phyloP scores from a whole-genome alignment of 2,329 filamentous ascomycete genomes.

The Hypoxylon sp. region DNA sequence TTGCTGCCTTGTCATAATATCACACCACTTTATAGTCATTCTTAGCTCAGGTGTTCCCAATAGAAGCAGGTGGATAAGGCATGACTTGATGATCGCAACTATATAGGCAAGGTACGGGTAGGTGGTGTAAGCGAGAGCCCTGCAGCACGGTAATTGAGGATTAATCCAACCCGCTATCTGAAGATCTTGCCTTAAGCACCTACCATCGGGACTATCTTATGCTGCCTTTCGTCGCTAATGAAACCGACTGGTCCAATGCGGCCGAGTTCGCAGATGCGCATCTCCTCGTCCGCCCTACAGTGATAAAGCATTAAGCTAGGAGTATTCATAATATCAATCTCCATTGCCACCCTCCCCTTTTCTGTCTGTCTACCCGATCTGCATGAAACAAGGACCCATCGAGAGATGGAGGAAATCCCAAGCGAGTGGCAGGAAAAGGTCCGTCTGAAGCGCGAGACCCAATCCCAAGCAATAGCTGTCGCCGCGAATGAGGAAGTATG shows the following conservation, averaged over 20 bases:
- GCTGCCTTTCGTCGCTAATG: constrained; percentile 9
- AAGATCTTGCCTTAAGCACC: constrained; percentile 14
- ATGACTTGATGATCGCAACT: constrained; percentile 11
- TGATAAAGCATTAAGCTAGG: constrained; percentile 13
- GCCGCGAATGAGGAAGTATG: constrained; percentile 29
- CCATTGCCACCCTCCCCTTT: background rate
- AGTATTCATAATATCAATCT: background rate
- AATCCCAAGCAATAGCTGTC: constrained; percentile 29
- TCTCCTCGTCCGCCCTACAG: constrained; percentile 10
- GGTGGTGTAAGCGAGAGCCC: background rate
- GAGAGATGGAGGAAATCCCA: constrained; percentile 24
- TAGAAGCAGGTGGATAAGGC: constrained; percentile 28
- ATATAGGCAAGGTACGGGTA: background rate
- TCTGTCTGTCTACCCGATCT: constrained; percentile 2
- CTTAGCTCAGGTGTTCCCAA: constrained; percentile 13
- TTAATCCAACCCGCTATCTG: background rate
- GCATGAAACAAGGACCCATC: constrained; percentile 26
- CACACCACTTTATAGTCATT: constrained; percentile 37
- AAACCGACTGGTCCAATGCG: constrained; percentile 13
- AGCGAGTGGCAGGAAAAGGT: constrained; percentile 40
- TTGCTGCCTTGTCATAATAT: constrained; percentile 31
- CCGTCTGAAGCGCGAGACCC: constrained; percentile 39
- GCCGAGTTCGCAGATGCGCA: constrained; percentile 18
- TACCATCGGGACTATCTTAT: background rate
- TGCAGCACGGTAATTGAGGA: background rate